Evolutionary conservation across 1,284 basidiomycete species (phyloP).

Genomic region (Microstroma glucosiphilum): DNA sequence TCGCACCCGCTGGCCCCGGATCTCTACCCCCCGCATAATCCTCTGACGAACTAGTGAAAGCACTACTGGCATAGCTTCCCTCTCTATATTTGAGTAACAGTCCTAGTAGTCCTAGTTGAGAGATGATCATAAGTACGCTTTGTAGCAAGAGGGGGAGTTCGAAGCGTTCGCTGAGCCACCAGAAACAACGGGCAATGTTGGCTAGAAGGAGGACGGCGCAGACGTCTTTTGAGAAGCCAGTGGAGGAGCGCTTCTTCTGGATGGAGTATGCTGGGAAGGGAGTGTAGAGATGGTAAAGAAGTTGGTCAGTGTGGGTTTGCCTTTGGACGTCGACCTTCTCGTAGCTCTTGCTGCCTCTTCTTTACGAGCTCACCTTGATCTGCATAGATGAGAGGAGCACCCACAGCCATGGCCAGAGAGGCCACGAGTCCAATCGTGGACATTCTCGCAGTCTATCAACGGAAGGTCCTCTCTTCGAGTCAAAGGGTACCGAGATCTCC

Average conservation of each 20-base stretch:
- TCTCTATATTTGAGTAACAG: slow-evolving; percentile 55
- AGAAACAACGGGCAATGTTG: slow-evolving; percentile 57
- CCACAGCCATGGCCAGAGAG: slow-evolving; percentile 20
- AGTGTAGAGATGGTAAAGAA: too few relatives aligned
- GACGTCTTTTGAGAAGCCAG: slow-evolving; percentile 64
- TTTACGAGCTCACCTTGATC: slow-evolving; percentile 20
- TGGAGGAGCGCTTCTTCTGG: slow-evolving; percentile 61
- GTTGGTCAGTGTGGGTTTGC: slow-evolving; percentile 5
- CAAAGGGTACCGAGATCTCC: too few relatives aligned
- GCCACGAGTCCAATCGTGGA: background rate
- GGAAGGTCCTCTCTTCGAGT: too few relatives aligned
- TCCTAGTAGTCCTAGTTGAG: slow-evolving; percentile 55
- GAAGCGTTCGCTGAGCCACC: slow-evolving; percentile 68
- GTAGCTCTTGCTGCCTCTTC: too few relatives aligned
- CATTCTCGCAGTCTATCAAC: background rate
- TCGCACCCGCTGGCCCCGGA: slow-evolving; percentile 50
- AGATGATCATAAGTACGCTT: slow-evolving; percentile 52
- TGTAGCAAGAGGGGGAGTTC: slow-evolving; percentile 55
- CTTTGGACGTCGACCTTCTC: too few relatives aligned
- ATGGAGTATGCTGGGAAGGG: slow-evolving; percentile 10
- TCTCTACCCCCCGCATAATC: slow-evolving; percentile 4
- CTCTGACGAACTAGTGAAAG: slow-evolving; percentile 4
- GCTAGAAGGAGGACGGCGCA: slow-evolving; percentile 38
- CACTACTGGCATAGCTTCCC: slow-evolving; percentile 18
- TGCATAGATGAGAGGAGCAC: slow-evolving; percentile 40